Percentiles rank a stretch among this genome's conserved stretches.
phyloP scores from a whole-genome alignment of 441 rosid genomes.

The Gossypium aridum region DNA sequence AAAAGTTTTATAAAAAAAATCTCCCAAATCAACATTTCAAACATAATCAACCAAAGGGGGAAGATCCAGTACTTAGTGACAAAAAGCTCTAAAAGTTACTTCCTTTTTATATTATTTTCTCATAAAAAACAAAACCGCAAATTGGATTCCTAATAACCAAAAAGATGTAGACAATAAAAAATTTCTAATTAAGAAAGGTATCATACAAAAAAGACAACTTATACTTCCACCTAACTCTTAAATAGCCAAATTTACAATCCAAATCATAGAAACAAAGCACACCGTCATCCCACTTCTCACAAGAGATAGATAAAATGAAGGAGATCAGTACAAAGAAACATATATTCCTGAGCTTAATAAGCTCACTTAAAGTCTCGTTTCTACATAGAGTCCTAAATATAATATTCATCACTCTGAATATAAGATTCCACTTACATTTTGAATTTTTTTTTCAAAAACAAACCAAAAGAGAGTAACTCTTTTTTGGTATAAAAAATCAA shows the following conservation, averaged over 20 bases:
- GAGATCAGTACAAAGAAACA: too few relatives aligned
- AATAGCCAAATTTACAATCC: background rate
- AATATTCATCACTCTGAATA: too few relatives aligned
- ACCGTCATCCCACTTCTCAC: background rate
- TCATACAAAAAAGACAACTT: too few relatives aligned
- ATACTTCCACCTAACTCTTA: background rate
- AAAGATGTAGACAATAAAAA: background rate
- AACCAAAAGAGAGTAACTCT: too few relatives aligned
- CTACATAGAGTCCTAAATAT: too few relatives aligned
- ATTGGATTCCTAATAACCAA: background rate
- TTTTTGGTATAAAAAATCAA: too few relatives aligned
- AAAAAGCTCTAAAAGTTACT: background rate
- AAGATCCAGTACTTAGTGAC: conserved; percentile 13
- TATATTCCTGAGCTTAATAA: too few relatives aligned
- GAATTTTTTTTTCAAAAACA: too few relatives aligned
- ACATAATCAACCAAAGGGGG: background rate
- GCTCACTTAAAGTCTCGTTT: too few relatives aligned
- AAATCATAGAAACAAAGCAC: conserved; percentile 17
- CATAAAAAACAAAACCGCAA: conserved; percentile 7
- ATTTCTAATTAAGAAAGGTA: conserved; percentile 11
- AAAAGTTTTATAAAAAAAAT: too few relatives aligned
- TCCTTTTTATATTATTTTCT: background rate
- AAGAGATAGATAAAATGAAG: too few relatives aligned
- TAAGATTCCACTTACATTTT: too few relatives aligned
- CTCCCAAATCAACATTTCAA: conserved; percentile 1